Evolutionary conservation across 495 filamentous ascomycete genomes (phyloP), one percentile per base, ranked within the genome.

Genomic region (Aspergillus hancockii): DNA sequence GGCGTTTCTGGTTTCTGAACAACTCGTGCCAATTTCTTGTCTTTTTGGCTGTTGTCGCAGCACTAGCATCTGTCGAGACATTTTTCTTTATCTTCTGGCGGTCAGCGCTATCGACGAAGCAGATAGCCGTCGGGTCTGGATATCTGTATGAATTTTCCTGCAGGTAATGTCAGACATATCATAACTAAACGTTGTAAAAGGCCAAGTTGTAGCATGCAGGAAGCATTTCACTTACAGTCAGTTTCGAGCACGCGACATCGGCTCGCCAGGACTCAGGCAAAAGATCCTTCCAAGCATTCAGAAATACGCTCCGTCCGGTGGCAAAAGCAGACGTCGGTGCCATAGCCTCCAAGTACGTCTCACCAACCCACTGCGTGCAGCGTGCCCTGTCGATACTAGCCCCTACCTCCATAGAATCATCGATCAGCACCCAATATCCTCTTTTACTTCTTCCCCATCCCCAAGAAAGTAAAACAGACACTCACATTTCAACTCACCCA

Each of bases 21-120:
- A 83, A 87, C 69, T 95, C 92, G 71, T 96, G 92, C 92, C 92
- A 96, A 67, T 93, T 95, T 56, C 91, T 84, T 62, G 79, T 80
- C 58, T 76, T 78, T 51, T 83, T 82, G 31, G 72, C 73, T 38
- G 78, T 75, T 4, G 75, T 75, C 6, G 72, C 61, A 46, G 68
- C 66, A 49, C 68, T 65, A 46, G 73, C 68, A 34, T 69, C 69
- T 22, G 64, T 57, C 23, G 69, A 54, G 25, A 69, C 53, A 31
- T 68, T 68, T 47, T 75, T 73, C 58, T 66, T 70, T 12, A 56
- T 49, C 34, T 71, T 71, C 32, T 75, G 66, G 18, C 72, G 67
- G 55, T 77, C 75, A 18, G 63, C 66, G 34, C 72, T 63, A 31
- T 67, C 69, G 28, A 73, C 66, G 54, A 71, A 79, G 59, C 58